Evolutionary conservation across 768 basidiomycete genomes (phyloP).

Genomic region (Leucogyrophana mollusca): DNA sequence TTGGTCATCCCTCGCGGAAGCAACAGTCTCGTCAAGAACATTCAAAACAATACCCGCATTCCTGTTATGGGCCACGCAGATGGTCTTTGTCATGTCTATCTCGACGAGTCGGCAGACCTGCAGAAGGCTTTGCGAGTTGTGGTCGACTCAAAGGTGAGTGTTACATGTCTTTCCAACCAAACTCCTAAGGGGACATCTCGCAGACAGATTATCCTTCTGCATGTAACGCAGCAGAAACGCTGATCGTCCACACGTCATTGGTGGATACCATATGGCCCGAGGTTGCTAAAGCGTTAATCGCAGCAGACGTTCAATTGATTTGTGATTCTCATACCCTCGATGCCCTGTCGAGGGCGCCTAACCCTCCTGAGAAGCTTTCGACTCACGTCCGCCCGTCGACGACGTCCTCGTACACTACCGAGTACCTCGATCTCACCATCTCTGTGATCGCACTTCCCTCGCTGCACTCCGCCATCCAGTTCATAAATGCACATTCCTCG

Average conservation of each 20-base stretch:
- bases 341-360: slow-evolving; percentile 43
- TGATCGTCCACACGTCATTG: slow-evolving; percentile 78
- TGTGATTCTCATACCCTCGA: slow-evolving; percentile 71
- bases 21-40: slow-evolving; percentile 82
- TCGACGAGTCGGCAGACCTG: slow-evolving; percentile 78
- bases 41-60: slow-evolving; percentile 88
- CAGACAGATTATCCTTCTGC: slow-evolving; percentile 95
- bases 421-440: slow-evolving; percentile 84
- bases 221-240: slow-evolving; percentile 90
- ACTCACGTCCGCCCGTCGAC: slow-evolving; percentile 53
- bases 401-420: slow-evolving; percentile 73
- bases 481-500: slow-evolving; percentile 91
- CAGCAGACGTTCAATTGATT: slow-evolving; percentile 68
- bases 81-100: slow-evolving; percentile 86
- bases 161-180: background rate
- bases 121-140: slow-evolving; percentile 82
- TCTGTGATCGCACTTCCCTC: slow-evolving; percentile 78
- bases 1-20: slow-evolving; percentile 96
- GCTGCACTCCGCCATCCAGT: slow-evolving; percentile 70
- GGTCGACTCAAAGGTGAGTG: slow-evolving; percentile 84
- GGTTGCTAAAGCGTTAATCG: slow-evolving; percentile 72
- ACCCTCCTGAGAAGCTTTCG: slow-evolving; percentile 33
- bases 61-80: slow-evolving; percentile 99
- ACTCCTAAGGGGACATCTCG: slow-evolving; percentile 3
- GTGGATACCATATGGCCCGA: slow-evolving; percentile 76